Evolutionary conservation across 2,329 filamentous ascomycete species (phyloP).

Genomic region (Penicillium sp.): DNA sequence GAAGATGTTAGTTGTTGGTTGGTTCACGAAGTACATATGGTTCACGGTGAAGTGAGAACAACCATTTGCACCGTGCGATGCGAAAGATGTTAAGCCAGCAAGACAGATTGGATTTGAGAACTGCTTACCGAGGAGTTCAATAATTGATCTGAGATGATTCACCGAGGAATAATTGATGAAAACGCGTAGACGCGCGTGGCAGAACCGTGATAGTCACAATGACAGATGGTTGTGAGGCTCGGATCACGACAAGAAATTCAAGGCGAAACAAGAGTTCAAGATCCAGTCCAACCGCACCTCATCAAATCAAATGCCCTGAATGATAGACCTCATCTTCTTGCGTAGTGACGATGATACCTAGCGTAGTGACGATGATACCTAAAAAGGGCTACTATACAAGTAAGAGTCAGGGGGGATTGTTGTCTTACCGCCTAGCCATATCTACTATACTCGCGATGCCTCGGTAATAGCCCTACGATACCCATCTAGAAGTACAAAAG

Average conservation of each 20-base stretch:
- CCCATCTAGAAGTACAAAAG: too few species aligned
- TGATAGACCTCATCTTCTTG: neutral
- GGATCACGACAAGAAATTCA: neutral
- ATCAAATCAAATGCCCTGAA: neutral
- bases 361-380: neutral
- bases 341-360: neutral
- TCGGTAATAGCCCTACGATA: neutral
- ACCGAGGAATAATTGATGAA: neutral
- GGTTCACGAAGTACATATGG: neutral
- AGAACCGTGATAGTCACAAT: neutral
- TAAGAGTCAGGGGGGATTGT: neutral
- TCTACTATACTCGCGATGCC: neutral
- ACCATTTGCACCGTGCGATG: neutral
- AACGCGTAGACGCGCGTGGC: neutral
- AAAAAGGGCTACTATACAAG: neutral
- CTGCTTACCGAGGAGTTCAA: neutral
- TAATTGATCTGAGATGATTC: neutral
- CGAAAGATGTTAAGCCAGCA: neutral
- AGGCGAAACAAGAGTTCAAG: neutral
- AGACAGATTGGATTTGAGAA: neutral
- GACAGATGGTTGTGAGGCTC: neutral
- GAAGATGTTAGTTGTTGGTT: neutral
- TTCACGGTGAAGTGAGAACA: neutral
- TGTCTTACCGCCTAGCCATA: neutral
- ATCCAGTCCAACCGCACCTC: too few species aligned